phyloP scores from a whole-genome alignment of 2,329 filamentous ascomycete species.

The Neocucurbitaria cava region DNA sequence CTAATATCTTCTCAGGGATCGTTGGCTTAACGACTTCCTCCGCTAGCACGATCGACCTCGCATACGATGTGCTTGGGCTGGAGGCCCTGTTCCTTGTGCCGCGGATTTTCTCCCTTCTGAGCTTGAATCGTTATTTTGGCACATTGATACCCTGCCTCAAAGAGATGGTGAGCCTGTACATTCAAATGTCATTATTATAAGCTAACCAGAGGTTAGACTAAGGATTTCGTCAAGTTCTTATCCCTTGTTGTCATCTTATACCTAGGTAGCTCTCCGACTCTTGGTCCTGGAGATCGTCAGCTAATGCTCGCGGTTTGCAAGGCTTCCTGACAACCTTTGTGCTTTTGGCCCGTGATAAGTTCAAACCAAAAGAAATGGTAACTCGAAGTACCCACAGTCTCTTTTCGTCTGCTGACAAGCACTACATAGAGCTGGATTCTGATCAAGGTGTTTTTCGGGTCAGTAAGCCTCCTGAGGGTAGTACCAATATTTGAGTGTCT shows the following conservation, averaged over 20 bases:
- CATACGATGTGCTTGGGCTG: slow-evolving; percentile 88
- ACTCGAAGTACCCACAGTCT: neutral
- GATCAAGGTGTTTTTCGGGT: slow-evolving; percentile 81
- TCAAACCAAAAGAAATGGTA: slow-evolving; percentile 69
- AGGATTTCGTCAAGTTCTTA: slow-evolving; percentile 85
- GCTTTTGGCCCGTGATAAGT: slow-evolving; percentile 74
- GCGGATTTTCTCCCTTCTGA: slow-evolving; percentile 83
- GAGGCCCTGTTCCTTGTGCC: slow-evolving; percentile 91
- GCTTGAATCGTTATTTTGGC: slow-evolving; percentile 88
- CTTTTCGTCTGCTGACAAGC: slow-evolving; percentile 14
- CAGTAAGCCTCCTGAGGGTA: slow-evolving; percentile 13
- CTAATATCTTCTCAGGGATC: slow-evolving; percentile 59
- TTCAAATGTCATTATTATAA: neutral
- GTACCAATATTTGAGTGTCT: neutral
- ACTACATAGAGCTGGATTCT: slow-evolving; percentile 67
- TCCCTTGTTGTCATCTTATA: slow-evolving; percentile 83
- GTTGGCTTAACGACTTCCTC: slow-evolving; percentile 70
- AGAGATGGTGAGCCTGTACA: slow-evolving; percentile 71
- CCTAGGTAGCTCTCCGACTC: slow-evolving; percentile 59
- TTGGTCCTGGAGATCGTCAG: neutral
- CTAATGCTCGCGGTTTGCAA: slow-evolving; percentile 29
- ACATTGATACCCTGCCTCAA: slow-evolving; percentile 89
- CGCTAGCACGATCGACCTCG: slow-evolving; percentile 71
- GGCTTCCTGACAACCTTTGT: slow-evolving; percentile 89
- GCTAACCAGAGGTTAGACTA: slow-evolving; percentile 59